Evolutionary conservation across 768 basidiomycete species (phyloP), one percentile per base, ranked within the genome.

Genomic region (Termitomyces sp.): DNA sequence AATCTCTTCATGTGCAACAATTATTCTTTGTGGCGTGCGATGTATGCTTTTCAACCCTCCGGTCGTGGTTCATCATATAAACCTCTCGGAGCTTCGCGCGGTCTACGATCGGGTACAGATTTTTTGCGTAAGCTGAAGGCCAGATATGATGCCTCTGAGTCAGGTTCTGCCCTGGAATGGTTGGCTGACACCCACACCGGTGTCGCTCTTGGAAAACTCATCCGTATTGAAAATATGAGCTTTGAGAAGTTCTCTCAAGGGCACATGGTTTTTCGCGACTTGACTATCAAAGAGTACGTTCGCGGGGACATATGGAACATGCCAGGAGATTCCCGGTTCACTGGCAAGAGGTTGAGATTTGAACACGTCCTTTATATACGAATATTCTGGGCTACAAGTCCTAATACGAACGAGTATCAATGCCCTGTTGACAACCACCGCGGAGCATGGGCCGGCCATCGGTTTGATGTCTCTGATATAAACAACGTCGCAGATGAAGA

Each of bases 391-490:
- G n/a, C 46, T 28, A 28, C 10, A 12, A 13, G 29, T n/a, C 5
- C 29, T 31, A 6, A 12, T 33, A n/a, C 3, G 28, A 18, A 9
- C 28, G 18, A 29, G 28, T n/a, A 47, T 29, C 28, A 29, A 33
- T 33, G 50, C 15, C 26, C 22, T 20, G 33, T 54, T n/a, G 29
- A 54, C 20, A 29, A 37, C 20, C 13, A 18, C 6, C 20, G 39
- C 15, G 57, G 57, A 15, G 29, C 24, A 1, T 59, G 57, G 57
- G 47, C 57, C 4, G 52, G 57, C 3, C 52, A 59, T 33, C 37
- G 52, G 5, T 59, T 59, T 16, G 57, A 59, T 41, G 36, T 59
- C 7, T 16, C 20, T 29, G 9, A 16, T 10, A 22, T 54, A 4
- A 13, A 31, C 12, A 37, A 34, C 6, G 53, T 58, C 22, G 13